Evolutionary conservation across 2,329 filamentous ascomycete genomes (phyloP), one percentile per base, ranked within the genome.

Genomic region (Macrophomina tecta): DNA sequence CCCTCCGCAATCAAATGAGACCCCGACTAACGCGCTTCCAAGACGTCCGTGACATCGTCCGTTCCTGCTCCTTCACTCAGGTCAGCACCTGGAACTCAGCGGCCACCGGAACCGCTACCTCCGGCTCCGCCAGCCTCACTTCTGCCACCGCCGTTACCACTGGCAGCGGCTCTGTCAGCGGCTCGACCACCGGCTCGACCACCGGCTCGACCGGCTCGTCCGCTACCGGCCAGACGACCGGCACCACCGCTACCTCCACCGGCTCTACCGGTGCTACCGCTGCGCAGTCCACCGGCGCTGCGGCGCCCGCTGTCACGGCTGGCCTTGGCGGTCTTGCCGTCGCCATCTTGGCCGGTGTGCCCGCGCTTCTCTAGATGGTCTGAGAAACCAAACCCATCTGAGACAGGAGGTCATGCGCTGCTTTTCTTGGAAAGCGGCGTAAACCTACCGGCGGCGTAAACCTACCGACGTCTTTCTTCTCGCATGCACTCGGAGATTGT

Each of bases 21-120:
- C n/a, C 5, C 1, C 23, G n/a, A 23, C 58, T 49, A 49, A 68
- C 60, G 68, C 12, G 30, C n/a, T 40, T 12, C 36, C 18, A 32
- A 72, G 73, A 75, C 60, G 72, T 76, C 53, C 69, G 70, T 61
- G 75, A 76, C 49, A 64, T 77, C 61, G 60, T 76, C 42, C 69
- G 67, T 34, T 73, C 73, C 55, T 77, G 75, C 73, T 72, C 69
- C 66, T 76, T 77, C 66, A 67, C 67, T 7, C 52, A 55, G 30
- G 72, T 71, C 42, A 74, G 72, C 5, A 69, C 70, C 34, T 74
- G 69, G 68, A 73, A 71, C 65, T 68, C 72, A 9, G 69, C 68
- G 2, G 23, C 69, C 7, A 61, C 56, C 42, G 28, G 28, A 42
- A 46, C 56, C 45, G 65, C 70, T 9, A 68, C 64, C 45, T 52